phyloP scores from a whole-genome alignment of 306 rosid genomes.

The Myrica gale region DNA sequence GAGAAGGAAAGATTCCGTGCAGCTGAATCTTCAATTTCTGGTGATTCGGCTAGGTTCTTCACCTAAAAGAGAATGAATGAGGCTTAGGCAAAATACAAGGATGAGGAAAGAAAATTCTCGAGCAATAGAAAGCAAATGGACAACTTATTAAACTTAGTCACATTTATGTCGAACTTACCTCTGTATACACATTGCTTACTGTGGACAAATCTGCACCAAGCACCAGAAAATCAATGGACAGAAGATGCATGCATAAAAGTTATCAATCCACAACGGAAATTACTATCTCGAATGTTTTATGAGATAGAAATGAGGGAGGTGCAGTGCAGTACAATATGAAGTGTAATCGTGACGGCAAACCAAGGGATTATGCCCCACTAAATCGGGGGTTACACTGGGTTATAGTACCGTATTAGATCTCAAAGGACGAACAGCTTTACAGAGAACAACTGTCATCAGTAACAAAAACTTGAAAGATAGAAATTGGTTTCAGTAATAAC shows the following conservation, averaged over 20 bases:
- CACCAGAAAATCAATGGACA: slow-evolving; percentile 39
- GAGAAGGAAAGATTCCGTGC: slow-evolving; percentile 55
- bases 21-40: slow-evolving; percentile 49
- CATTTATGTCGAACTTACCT: slow-evolving; percentile 47
- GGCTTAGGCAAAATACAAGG: slow-evolving; percentile 9
- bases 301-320: background rate
- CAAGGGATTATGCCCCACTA: background rate
- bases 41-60: slow-evolving; percentile 53
- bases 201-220: slow-evolving; percentile 47
- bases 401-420: background rate
- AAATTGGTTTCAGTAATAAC: no score
- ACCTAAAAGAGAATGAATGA: slow-evolving; percentile 42
- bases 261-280: background rate
- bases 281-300: slow-evolving; percentile 18
- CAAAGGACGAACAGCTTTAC: no score
- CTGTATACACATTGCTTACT: slow-evolving; percentile 49
- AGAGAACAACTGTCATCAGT: no score
- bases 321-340: background rate
- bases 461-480: no score
- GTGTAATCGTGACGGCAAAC: background rate
- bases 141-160: slow-evolving; percentile 9
- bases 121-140: slow-evolving; percentile 23
- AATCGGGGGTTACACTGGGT: background rate
- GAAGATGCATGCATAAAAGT: slow-evolving; percentile 20
- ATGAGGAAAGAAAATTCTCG: slow-evolving; percentile 15